Evolutionary conservation across 1,284 basidiomycete species (phyloP).

Genomic region (Marasmius oreades): DNA sequence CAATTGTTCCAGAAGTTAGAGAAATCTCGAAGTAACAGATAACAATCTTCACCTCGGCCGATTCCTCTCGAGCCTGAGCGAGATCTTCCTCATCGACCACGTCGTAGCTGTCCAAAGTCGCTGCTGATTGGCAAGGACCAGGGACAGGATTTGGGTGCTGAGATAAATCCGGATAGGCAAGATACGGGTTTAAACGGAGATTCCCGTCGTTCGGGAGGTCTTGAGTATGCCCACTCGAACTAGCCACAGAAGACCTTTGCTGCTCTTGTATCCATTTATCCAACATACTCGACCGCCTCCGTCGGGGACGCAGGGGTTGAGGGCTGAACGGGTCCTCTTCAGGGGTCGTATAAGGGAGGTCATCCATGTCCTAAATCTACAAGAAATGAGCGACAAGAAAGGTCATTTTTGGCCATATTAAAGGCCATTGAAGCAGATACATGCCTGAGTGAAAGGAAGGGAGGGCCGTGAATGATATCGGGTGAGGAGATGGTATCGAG

Average conservation of each 20-base stretch:
- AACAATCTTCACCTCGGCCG: conserved; percentile 22
- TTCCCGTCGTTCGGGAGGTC: conserved; percentile 24
- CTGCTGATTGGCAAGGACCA: conserved; percentile 29
- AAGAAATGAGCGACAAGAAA: neutral
- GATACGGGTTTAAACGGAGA: conserved; percentile 42
- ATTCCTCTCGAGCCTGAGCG: conserved; percentile 22
- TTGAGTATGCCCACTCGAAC: conserved; percentile 14
- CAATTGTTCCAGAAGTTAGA: conserved; percentile 4
- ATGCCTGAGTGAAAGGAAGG: neutral
- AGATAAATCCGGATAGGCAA: conserved; percentile 50
- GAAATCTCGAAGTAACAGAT: conserved; percentile 11
- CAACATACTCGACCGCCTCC: conserved; percentile 54
- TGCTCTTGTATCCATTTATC: conserved; percentile 70
- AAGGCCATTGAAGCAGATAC: neutral
- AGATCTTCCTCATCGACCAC: conserved; percentile 49
- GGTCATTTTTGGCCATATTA: neutral
- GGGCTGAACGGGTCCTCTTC: conserved; percentile 48
- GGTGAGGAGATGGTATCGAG: neutral
- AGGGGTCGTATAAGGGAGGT: conserved; percentile 42
- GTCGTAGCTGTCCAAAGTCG: conserved; percentile 54
- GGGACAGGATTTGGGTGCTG: conserved; percentile 19
- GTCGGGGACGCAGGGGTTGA: conserved; percentile 30
- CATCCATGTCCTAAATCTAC: conserved; percentile 18
- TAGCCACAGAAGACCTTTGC: conserved; percentile 27
- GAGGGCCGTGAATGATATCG: neutral